These are phyloP conservation scores for Thalassiosira livingstoniorum DNA, from an alignment of 352 stramenopile genomes.

Conservation along the genomic window DNA sequence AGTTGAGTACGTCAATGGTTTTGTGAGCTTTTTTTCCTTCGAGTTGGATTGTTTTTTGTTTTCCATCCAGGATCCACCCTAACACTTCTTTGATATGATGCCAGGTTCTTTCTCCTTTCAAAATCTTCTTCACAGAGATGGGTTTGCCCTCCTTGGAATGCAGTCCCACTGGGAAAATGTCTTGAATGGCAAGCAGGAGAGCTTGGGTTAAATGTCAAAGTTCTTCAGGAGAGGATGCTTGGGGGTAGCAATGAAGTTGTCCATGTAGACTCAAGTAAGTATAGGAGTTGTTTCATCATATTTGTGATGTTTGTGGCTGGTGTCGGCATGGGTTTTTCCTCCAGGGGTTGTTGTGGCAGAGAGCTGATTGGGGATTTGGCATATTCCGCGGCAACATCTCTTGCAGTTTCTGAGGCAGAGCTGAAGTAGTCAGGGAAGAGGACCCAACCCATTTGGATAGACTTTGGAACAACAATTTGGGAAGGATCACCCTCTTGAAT, in stretches of 20 bases:
- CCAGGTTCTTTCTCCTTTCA: slow-evolving; percentile 22
- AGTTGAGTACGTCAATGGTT: background rate
- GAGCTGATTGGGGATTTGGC: background rate
- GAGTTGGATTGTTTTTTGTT: background rate
- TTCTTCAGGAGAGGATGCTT: slow-evolving; percentile 8
- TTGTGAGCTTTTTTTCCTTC: background rate
- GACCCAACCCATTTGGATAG: slow-evolving; percentile 27
- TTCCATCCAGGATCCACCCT: slow-evolving; percentile 11
- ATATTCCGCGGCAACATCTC: slow-evolving; percentile 15
- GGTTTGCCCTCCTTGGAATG: background rate
- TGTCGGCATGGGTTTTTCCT: too few relatives aligned
- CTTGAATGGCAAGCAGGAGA: slow-evolving; percentile 37
- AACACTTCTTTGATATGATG: slow-evolving; percentile 20
- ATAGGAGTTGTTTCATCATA: background rate
- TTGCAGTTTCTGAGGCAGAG: slow-evolving; percentile 12
- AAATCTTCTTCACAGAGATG: slow-evolving; percentile 21
- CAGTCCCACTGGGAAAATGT: slow-evolving; percentile 27
- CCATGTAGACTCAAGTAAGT: slow-evolving; percentile 39
- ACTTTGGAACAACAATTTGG: background rate
- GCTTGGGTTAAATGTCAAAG: slow-evolving; percentile 8
- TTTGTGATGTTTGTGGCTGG: too few relatives aligned
- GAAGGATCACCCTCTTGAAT: background rate
- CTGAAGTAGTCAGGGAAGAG: slow-evolving; percentile 24
- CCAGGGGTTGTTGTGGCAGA: slow-evolving; percentile 5
- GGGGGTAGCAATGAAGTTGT: slow-evolving; percentile 37